These are phyloP conservation scores for Rauvolfia tetraphylla DNA, from an alignment of 257 asterid genomes.

Conservation along the genomic window DNA sequence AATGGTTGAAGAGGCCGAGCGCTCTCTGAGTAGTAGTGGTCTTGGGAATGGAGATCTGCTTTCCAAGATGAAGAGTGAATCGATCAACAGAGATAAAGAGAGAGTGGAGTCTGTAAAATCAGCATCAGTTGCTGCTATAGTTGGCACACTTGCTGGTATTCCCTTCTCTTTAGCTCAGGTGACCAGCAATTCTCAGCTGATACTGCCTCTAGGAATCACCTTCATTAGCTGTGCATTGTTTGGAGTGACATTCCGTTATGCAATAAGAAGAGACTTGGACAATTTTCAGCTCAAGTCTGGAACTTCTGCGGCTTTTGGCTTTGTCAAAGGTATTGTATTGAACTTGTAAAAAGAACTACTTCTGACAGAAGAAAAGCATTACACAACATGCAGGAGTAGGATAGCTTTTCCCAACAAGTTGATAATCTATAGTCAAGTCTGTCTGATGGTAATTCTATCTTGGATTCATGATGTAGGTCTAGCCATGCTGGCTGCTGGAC, in stretches of 20 bases:
- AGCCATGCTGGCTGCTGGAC: slow-evolving; percentile 59
- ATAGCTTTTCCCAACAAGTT: neutral
- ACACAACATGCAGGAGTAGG: neutral
- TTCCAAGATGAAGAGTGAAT: slow-evolving; percentile 18
- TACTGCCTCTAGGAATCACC: slow-evolving; percentile 68
- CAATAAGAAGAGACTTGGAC: slow-evolving; percentile 78
- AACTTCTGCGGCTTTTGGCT: slow-evolving; percentile 76
- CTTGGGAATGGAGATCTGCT: slow-evolving; percentile 18
- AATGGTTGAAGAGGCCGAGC: slow-evolving; percentile 85
- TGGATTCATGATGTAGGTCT: slow-evolving; percentile 52
- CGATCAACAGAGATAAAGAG: slow-evolving; percentile 47
- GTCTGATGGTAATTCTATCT: neutral
- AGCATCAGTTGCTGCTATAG: slow-evolving; percentile 61
- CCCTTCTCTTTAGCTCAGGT: slow-evolving; percentile 60
- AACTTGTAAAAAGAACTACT: neutral
- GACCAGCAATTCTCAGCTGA: slow-evolving; percentile 39
- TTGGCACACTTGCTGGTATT: slow-evolving; percentile 71
- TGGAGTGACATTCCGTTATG: slow-evolving; percentile 87
- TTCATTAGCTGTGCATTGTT: slow-evolving; percentile 73
- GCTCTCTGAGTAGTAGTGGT: slow-evolving; percentile 28
- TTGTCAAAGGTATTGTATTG: slow-evolving; percentile 58
- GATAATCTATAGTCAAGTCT: neutral
- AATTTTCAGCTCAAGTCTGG: slow-evolving; percentile 81
- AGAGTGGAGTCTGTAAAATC: slow-evolving; percentile 78
- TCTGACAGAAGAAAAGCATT: neutral